phyloP scores from a whole-genome alignment of 2,329 filamentous ascomycete species.

The Curvularia eragrostidis region DNA sequence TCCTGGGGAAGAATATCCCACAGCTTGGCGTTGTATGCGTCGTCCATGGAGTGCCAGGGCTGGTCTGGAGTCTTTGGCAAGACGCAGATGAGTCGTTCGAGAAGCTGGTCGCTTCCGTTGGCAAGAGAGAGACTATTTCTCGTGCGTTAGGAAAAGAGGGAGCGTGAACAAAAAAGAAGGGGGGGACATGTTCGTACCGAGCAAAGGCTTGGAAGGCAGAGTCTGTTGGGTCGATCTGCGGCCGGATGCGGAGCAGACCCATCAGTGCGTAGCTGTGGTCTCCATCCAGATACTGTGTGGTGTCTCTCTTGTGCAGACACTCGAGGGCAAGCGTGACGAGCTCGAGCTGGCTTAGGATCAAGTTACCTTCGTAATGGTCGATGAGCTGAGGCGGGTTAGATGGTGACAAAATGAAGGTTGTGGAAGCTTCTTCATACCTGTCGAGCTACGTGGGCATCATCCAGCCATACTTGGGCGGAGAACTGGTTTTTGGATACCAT shows the following conservation, averaged over 20 bases:
- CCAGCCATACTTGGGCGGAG: conserved; percentile 49
- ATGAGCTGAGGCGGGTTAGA: conserved; percentile 45
- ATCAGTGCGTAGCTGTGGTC: conserved; percentile 57
- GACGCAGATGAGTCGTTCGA: conserved; percentile 56
- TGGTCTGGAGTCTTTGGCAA: conserved; percentile 43
- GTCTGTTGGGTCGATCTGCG: conserved; percentile 49
- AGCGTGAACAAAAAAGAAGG: background rate
- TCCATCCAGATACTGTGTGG: conserved; percentile 47
- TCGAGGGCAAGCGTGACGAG: conserved; percentile 52
- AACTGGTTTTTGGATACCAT: conserved; percentile 52
- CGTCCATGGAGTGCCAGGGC: conserved; percentile 53
- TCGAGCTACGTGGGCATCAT: conserved; percentile 47
- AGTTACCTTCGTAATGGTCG: conserved; percentile 55
- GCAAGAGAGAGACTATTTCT: conserved; percentile 51
- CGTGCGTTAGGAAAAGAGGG: background rate
- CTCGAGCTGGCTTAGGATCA: conserved; percentile 52
- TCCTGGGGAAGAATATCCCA: conserved; percentile 55
- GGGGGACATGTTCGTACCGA: conserved; percentile 28
- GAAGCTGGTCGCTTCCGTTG: conserved; percentile 55
- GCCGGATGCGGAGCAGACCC: conserved; percentile 54
- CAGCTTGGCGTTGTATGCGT: conserved; percentile 52
- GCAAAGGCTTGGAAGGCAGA: conserved; percentile 58
- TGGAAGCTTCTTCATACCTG: conserved; percentile 20
- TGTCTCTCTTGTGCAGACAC: conserved; percentile 52
- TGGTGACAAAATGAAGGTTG: background rate